Base-by-base conservation (phyloP, 495 filamentous ascomycete genomes). In the Hypoxylon fragiforme region DNA sequence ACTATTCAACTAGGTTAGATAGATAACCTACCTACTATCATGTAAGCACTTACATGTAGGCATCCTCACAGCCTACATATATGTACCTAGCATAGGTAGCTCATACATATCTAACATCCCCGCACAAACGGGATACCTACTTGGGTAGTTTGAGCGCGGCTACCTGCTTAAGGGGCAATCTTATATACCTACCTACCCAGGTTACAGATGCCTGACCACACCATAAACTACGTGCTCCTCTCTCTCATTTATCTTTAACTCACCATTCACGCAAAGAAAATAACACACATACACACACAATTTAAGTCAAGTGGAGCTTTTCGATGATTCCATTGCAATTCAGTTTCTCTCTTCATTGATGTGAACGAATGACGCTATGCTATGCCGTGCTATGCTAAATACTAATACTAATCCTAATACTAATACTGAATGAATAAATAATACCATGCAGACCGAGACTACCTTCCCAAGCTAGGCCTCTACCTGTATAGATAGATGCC, bases 361-460 rank as follows among this genome's bases (percentile, higher is more conserved):
- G n/a, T n/a, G n/a, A 59, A 59, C 31, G 43, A 59, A 39, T 42
- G 55, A 48, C 45, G 43, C 50, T 44, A 54, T 46, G 50, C 50
- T 45, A 45, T 26, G 26, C 16, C 47, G 30, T 42, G 35, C 15
- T 3, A 34, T 13, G 31, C 5, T 34, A 7, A 7, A 28, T 28
- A 28, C 24, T 28, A 28, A 4, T 4, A 28, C 4, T 28, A 9
- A 4, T 28, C 4, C 24, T 9, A 9, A 28, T 28, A 9, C 24
- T 9, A 28, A 28, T n/a, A n/a, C n/a, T n/a, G n/a, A n/a, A n/a
- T n/a, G n/a, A n/a, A n/a, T n/a, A n/a, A n/a, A n/a, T n/a, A n/a
- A n/a, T n/a, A n/a, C n/a, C n/a, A n/a, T n/a, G n/a, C n/a, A n/a
- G n/a, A n/a, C n/a, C n/a, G n/a, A n/a, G n/a, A n/a, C n/a, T n/a